phyloP scores from a whole-genome alignment of 441 rosid species.

The Dalechampia spathulata region DNA sequence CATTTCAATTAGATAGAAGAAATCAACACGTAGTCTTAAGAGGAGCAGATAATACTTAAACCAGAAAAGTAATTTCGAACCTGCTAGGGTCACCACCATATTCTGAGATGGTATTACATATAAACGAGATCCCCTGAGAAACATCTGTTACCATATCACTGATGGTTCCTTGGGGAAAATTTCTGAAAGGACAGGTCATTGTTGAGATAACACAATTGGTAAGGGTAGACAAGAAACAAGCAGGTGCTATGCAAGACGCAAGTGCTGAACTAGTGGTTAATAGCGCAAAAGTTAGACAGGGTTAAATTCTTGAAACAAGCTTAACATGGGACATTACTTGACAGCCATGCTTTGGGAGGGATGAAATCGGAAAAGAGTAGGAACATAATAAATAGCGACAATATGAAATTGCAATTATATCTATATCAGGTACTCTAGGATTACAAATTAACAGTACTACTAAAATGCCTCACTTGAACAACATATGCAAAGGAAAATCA shows the following conservation, averaged over 20 bases:
- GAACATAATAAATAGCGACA: not conserved
- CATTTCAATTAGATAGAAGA: constrained; percentile 14
- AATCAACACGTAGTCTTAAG: constrained; percentile 11
- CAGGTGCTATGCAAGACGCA: no score
- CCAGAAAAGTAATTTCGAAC: constrained; percentile 20
- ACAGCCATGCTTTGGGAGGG: not conserved
- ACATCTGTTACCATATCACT: constrained; percentile 87
- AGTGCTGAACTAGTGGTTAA: no score
- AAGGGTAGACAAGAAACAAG: constrained; percentile 5
- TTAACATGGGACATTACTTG: no score
- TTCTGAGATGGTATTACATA: constrained; percentile 63
- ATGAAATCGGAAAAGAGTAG: not conserved
- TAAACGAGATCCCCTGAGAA: constrained; percentile 73
- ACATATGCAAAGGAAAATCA: constrained; percentile 1
- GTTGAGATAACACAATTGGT: constrained; percentile 9
- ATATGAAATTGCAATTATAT: not conserved
- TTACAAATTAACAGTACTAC: no score
- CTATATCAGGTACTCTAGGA: no score
- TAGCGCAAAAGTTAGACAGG: no score
- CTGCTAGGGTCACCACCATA: constrained; percentile 92
- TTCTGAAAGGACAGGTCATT: constrained; percentile 39
- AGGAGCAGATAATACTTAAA: not conserved
- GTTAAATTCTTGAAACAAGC: no score
- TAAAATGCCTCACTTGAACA: not conserved
- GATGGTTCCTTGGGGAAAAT: constrained; percentile 96